Base-by-base conservation (phyloP, 106 monocot species). In the Dendrobium chrysotoxum region DNA sequence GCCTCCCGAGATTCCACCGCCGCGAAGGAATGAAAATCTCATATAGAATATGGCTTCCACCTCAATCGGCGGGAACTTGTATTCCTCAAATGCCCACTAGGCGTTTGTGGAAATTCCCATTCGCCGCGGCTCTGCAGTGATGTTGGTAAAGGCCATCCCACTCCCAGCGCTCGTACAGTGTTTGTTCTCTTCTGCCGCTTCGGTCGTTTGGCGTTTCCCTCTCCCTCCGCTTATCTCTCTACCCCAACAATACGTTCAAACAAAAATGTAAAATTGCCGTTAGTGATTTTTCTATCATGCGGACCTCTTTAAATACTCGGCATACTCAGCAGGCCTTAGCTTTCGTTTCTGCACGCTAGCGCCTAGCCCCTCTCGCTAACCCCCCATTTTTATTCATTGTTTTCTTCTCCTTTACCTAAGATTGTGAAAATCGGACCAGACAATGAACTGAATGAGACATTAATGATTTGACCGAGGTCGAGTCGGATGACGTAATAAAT, bases 81-180 rank as follows among this genome's bases (percentile, higher is more conserved):
- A 28, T 0, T 11, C 45, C 5, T 39, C 25, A 26, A 76, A 47
- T 47, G 75, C 75, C 12, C 26, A 4, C 46, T 4, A 46, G 46
- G 46, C 4, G 75, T 76, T 45, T 76, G 75, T 10, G 5, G 46
- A 47, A 76, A 76, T 45, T 46, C 46, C 75, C 45, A 76, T 45
- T 39, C 13, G 26, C 75, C 10, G 40, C 15, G 21, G 38, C 18
- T 17, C 40, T 28, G 74, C 50, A 50, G 15, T 1, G 50, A 50
- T 50, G 50, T 1, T 50, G 50, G 50, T 50, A 13, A 13, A 50
- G 13, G 0, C 11, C 50, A 13, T 12, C 13, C 50, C 50, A 50
- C 50, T 50, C 5, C 9, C 21, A 7, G 74, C 74, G 2, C 23
- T 18, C 40, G 13, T 74, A 74, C 74, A 3, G 20, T 74, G 15